These are phyloP conservation scores for Erigeron canadensis DNA, from an alignment of 129 eudicot genomes.

Conservation along the genomic window DNA sequence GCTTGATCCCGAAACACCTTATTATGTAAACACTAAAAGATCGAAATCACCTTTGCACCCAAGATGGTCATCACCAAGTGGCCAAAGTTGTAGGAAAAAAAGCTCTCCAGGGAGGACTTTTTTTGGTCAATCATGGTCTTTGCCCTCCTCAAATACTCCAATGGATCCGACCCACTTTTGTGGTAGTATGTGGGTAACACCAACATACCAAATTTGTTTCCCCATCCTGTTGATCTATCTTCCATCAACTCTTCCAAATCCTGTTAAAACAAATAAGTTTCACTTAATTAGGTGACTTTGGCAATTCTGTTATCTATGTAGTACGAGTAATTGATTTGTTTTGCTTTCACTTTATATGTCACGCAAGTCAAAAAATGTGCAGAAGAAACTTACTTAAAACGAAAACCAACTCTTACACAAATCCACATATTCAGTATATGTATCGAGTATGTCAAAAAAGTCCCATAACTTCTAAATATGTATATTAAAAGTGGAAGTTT, in stretches of 20 bases:
- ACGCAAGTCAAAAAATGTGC: no score
- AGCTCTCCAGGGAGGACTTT: slow-evolving; percentile 68
- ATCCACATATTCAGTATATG: no score
- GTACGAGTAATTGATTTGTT: no score
- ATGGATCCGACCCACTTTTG: slow-evolving; percentile 43
- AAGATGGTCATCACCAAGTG: slow-evolving; percentile 42
- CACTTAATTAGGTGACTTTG: no score
- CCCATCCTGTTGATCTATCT: slow-evolving; percentile 50
- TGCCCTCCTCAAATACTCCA: slow-evolving; percentile 58
- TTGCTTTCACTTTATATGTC: no score
- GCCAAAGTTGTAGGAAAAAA: slow-evolving; percentile 50
- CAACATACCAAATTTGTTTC: slow-evolving; percentile 72
- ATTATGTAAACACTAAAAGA: not conserved
- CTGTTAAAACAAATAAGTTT: slow-evolving; percentile 15
- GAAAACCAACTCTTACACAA: no score
- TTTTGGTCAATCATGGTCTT: slow-evolving; percentile 72
- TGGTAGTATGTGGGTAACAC: slow-evolving; percentile 56
- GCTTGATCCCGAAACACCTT: no score
- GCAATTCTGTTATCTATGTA: no score
- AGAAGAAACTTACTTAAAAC: no score
- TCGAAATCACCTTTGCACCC: slow-evolving; percentile 65
- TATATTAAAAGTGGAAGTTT: no score
- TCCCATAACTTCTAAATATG: no score
- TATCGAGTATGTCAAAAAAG: no score
- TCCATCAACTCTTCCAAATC: slow-evolving; percentile 47